These are phyloP conservation scores for Tolypocladium tropicale DNA, from an alignment of 2,329 filamentous ascomycete genomes.

Conservation along the genomic window DNA sequence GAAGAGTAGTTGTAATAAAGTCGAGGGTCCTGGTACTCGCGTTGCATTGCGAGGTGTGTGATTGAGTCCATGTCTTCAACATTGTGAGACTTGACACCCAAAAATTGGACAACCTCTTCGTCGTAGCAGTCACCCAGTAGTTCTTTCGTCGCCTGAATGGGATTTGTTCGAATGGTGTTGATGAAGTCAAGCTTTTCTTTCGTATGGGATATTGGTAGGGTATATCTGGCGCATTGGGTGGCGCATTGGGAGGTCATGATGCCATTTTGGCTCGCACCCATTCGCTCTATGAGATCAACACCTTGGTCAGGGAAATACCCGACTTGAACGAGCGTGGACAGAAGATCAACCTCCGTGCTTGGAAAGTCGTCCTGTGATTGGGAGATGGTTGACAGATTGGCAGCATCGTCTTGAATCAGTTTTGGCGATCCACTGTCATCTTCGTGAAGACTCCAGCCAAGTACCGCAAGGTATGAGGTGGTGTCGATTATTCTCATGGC, in stretches of 20 bases:
- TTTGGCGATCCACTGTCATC: conserved; percentile 14
- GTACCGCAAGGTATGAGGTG: conserved; percentile 30
- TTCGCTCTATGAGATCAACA: conserved; percentile 9
- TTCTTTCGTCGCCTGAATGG: conserved; percentile 10
- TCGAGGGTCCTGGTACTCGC: conserved; percentile 6
- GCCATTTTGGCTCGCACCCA: conserved; percentile 12
- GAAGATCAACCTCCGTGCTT: conserved; percentile 17
- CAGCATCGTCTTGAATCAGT: conserved; percentile 7
- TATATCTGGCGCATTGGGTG: conserved; percentile 2
- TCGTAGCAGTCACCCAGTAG: conserved; percentile 9
- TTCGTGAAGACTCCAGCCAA: conserved; percentile 33
- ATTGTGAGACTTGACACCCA: conserved; percentile 5
- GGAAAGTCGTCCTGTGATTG: conserved; percentile 7
- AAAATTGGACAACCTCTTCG: conserved; percentile 1
- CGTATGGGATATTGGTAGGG: conserved; percentile 4
- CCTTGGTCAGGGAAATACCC: conserved; percentile 16
- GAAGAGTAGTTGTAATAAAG: conserved; percentile 6
- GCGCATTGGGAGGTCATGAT: conserved; percentile 15
- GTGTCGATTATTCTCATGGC: conserved; percentile 36
- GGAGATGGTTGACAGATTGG: background rate
- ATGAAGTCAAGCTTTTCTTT: conserved; percentile 12
- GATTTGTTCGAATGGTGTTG: conserved; percentile 7
- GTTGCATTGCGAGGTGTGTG: conserved; percentile 7
- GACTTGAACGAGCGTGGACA: conserved; percentile 10
- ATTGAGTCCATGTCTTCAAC: conserved; percentile 9